phyloP scores from a whole-genome alignment of 257 asterid genomes.

The Haberlea rhodopensis region DNA sequence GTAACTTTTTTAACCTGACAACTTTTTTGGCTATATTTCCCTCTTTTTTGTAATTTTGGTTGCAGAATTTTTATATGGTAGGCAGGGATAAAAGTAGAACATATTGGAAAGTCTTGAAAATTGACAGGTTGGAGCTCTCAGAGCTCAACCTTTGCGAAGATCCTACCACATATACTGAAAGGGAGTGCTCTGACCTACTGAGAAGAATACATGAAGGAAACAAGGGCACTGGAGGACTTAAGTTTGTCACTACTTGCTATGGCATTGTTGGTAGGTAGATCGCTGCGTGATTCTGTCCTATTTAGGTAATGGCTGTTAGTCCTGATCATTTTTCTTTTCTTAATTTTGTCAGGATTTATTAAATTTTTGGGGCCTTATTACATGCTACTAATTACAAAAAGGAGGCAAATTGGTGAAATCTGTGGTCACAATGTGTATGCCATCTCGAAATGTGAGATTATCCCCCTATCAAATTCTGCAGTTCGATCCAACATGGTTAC shows the following conservation, averaged over 20 bases:
- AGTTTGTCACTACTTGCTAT: constrained; percentile 65
- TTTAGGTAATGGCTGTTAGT: not conserved
- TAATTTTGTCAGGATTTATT: constrained; percentile 36
- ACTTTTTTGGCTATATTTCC: constrained; percentile 13
- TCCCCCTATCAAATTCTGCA: constrained; percentile 74
- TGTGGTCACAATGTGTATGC: constrained; percentile 89
- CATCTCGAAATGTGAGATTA: constrained; percentile 72
- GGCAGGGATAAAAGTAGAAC: constrained; percentile 71
- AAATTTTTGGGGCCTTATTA: constrained; percentile 84
- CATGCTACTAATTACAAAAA: constrained; percentile 85
- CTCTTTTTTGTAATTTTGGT: constrained; percentile 20
- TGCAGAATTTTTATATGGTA: constrained; percentile 67
- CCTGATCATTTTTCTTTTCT: constrained; percentile 9
- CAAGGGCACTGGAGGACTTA: constrained; percentile 63
- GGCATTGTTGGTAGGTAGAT: constrained; percentile 68
- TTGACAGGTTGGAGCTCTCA: constrained; percentile 56
- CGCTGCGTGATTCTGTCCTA: not conserved
- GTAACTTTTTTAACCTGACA: not conserved
- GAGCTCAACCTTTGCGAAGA: constrained; percentile 66
- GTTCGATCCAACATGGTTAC: constrained; percentile 56
- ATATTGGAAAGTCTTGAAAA: constrained; percentile 60
- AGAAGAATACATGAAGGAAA: constrained; percentile 72
- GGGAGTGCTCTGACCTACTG: constrained; percentile 68
- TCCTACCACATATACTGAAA: constrained; percentile 51
- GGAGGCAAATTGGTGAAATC: constrained; percentile 82